Conservation (phyloP, 768 basidiomycete genomes). For the Tephrocybe sp. region DNA sequence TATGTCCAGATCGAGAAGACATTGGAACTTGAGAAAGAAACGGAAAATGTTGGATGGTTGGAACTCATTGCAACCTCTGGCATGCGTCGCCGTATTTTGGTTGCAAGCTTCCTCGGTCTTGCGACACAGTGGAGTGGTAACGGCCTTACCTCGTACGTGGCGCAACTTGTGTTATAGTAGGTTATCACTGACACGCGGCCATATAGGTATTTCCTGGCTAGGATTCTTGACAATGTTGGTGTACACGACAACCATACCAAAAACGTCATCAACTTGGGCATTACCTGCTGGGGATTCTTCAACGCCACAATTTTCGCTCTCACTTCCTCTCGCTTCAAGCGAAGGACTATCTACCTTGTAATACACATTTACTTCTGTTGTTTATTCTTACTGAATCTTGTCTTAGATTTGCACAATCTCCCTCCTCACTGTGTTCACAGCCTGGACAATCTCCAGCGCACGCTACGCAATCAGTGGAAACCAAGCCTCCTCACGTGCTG, state of each 20-base stretch:
- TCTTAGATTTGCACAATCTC: constrained; percentile 45
- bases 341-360: constrained; percentile 49
- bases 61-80: constrained; percentile 44
- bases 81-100: constrained; percentile 50
- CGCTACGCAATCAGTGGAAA: constrained; percentile 39
- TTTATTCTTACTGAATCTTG: not conserved
- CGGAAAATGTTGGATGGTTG: constrained; percentile 42
- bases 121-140: constrained; percentile 67
- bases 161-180: not conserved
- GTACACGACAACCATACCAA: constrained; percentile 47
- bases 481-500: constrained; percentile 44
- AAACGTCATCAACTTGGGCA: constrained; percentile 55
- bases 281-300: constrained; percentile 53
- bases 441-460: constrained; percentile 55
- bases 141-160: constrained; percentile 46
- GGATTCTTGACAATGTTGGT: constrained; percentile 51
- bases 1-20: constrained; percentile 56
- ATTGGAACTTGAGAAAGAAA: constrained; percentile 50
- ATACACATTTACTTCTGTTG: not conserved
- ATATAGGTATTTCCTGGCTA: constrained; percentile 50
- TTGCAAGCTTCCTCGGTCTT: constrained; percentile 49
- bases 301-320: constrained; percentile 52
- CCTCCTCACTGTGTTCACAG: constrained; percentile 46
- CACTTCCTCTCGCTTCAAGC: constrained; percentile 42
- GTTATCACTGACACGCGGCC: not conserved